These are phyloP conservation scores for Apiospora koreana DNA, from an alignment of 2,329 filamentous ascomycete genomes.

Conservation along the genomic window DNA sequence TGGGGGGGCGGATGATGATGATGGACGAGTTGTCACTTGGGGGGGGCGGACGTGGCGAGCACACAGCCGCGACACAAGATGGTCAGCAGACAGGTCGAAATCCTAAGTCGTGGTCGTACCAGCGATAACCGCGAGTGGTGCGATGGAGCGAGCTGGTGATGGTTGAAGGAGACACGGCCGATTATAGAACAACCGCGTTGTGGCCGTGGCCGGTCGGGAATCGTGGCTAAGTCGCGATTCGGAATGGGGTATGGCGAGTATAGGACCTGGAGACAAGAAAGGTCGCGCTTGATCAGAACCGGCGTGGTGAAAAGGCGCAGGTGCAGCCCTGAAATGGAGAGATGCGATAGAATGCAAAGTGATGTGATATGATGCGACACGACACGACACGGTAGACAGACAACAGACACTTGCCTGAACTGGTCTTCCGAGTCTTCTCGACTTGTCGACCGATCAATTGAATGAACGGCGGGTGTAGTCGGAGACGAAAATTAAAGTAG, in stretches of 20 bases:
- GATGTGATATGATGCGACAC: conserved; percentile 9
- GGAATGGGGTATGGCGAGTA: conserved; percentile 1
- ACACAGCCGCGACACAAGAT: conserved; percentile 5
- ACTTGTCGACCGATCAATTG: conserved; percentile 6
- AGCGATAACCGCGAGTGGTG: conserved; percentile 5
- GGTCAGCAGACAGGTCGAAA: conserved; percentile 4
- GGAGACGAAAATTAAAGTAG: conserved; percentile 7
- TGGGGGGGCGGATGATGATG: neutral
- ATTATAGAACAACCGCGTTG: conserved; percentile 3
- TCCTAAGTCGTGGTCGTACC: conserved; percentile 7
- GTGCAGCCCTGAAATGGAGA: neutral
- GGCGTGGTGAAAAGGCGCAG: conserved; percentile 3
- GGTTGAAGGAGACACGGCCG: neutral
- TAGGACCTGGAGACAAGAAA: neutral
- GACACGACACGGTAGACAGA: conserved; percentile 4
- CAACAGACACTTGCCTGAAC: conserved; percentile 7
- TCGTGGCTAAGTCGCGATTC: neutral
- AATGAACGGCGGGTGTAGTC: conserved; percentile 3
- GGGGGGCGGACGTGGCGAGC: conserved; percentile 8
- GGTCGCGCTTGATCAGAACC: conserved; percentile 6
- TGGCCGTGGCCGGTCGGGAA: conserved; percentile 7
- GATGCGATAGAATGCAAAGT: conserved; percentile 7
- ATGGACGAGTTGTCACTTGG: conserved; percentile 8
- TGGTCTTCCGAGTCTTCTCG: conserved; percentile 8
- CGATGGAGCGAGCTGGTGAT: conserved; percentile 3